Evolutionary conservation across 352 stramenopile species (phyloP), one percentile per base, ranked within the genome.

Genomic region (Phytophthora ohioensis): DNA sequence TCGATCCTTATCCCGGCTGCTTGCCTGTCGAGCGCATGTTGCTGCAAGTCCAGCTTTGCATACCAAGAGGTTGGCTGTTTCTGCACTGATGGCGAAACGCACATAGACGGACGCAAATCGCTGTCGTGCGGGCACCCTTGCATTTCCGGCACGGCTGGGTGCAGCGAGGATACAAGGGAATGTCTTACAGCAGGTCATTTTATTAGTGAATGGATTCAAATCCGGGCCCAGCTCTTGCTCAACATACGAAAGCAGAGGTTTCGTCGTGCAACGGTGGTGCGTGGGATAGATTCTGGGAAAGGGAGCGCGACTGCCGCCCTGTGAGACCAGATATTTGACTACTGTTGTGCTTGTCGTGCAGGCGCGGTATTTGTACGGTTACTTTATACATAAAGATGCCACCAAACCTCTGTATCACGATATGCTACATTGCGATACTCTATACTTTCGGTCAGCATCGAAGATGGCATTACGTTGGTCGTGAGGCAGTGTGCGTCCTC

Each of bases 51-150:
- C 35, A n/a, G 46, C 32, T 39, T 48, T 58, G 49, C 46, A 32
- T 43, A 17, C 31, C 42, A 34, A 27, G 11, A 21, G 21, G 11
- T 12, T n/a, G 5, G 8, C n/a, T 34, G 34, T 71, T 57, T 76
- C 43, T 72, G 43, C 32, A 64, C 63, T 72, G 42, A 72, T 76
- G 69, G 57, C 56, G 52, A 75, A 47, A 21, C 4, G 56, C 21
- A 49, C 45, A 75, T 21, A 68, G 39, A 21, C 46, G 45, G 43
- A 49, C 42, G 42, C 34, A 55, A 57, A 55, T 64, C 39, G 56
- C 55, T 73, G 63, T 62, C 63, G 69, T 60, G 59, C 57, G 54
- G 39, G 45, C 30, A 36, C 21, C 9, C 61, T 12, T 48, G 27
- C 11, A 21, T 4, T 35, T 53, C 11, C 27, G 52, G 30, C 39